phyloP scores from a whole-genome alignment of 2,329 filamentous ascomycete species.

The Cladobotryum protrusum region DNA sequence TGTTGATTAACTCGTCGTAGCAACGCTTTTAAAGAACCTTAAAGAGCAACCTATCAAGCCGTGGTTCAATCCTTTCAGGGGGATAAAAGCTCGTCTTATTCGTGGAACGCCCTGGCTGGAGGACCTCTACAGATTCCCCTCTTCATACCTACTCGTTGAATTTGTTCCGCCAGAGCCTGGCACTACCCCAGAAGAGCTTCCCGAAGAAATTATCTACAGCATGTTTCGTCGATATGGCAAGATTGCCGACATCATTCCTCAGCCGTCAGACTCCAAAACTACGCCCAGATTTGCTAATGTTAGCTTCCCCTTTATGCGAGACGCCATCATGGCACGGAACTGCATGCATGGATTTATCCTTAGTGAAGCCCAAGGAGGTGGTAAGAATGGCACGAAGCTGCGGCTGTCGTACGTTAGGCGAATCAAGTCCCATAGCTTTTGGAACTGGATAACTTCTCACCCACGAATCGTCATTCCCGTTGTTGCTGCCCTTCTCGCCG shows the following conservation, averaged over 20 bases:
- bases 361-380: conserved; percentile 62
- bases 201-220: conserved; percentile 79
- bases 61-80: conserved; percentile 80
- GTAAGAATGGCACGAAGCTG: conserved; percentile 67
- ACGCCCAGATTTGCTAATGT: conserved; percentile 73
- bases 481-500: conserved; percentile 72
- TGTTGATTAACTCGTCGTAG: conserved; percentile 21
- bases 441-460: conserved; percentile 82
- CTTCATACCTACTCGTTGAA: conserved; percentile 69
- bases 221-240: conserved; percentile 89
- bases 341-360: conserved; percentile 84
- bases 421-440: conserved; percentile 69
- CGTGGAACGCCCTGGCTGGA: conserved; percentile 88
- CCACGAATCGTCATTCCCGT: conserved; percentile 82
- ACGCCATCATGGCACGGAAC: conserved; percentile 83
- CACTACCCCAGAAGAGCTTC: conserved; percentile 67
- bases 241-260: conserved; percentile 74
- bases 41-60: conserved; percentile 68
- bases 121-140: conserved; percentile 79
- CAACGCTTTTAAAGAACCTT: conserved; percentile 56
- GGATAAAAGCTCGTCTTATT: conserved; percentile 67
- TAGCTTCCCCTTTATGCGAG: conserved; percentile 66
- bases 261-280: conserved; percentile 80
- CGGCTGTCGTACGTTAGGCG: conserved; percentile 79
- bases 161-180: conserved; percentile 71